These are phyloP conservation scores for Cladosporium sphaerospermum DNA, from an alignment of 2,329 filamentous ascomycete species.

Conservation along the genomic window DNA sequence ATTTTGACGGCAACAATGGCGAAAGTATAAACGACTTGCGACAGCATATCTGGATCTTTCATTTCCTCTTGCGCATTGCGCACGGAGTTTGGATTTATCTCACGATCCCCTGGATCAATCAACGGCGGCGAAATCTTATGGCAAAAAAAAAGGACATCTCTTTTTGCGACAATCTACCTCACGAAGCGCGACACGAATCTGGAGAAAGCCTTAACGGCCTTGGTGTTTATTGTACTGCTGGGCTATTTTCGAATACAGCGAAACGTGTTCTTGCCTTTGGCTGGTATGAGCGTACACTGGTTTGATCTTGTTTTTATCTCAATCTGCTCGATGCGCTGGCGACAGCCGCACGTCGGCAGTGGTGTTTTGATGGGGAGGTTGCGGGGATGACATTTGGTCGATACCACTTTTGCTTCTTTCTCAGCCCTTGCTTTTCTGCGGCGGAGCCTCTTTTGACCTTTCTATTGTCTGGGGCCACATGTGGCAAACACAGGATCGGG, in stretches of 20 bases:
- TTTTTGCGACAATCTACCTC: constrained; percentile 9
- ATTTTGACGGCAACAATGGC: constrained; percentile 10
- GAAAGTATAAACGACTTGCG: constrained; percentile 11
- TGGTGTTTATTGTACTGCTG: constrained; percentile 14
- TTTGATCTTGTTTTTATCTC: constrained; percentile 6
- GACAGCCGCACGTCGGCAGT: constrained; percentile 3
- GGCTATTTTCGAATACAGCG: constrained; percentile 11
- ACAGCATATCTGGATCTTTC: constrained; percentile 12
- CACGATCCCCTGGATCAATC: neutral
- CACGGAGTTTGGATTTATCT: constrained; percentile 4
- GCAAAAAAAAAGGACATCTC: constrained; percentile 7
- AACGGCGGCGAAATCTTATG: constrained; percentile 9
- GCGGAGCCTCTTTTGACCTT: neutral
- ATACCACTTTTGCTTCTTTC: constrained; percentile 13
- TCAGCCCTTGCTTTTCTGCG: constrained; percentile 9
- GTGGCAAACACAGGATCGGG: constrained; percentile 11
- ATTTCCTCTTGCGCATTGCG: neutral
- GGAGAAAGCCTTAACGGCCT: constrained; percentile 13
- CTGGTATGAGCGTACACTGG: constrained; percentile 9
- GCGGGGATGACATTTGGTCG: constrained; percentile 7
- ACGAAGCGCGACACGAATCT: constrained; percentile 11
- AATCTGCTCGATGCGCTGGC: constrained; percentile 3
- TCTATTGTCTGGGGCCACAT: constrained; percentile 2
- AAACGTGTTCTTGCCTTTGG: constrained; percentile 4
- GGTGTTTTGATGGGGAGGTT: constrained; percentile 2